Conservation (phyloP, 2,329 filamentous ascomycete genomes). For the Calonectria hawksworthii region DNA sequence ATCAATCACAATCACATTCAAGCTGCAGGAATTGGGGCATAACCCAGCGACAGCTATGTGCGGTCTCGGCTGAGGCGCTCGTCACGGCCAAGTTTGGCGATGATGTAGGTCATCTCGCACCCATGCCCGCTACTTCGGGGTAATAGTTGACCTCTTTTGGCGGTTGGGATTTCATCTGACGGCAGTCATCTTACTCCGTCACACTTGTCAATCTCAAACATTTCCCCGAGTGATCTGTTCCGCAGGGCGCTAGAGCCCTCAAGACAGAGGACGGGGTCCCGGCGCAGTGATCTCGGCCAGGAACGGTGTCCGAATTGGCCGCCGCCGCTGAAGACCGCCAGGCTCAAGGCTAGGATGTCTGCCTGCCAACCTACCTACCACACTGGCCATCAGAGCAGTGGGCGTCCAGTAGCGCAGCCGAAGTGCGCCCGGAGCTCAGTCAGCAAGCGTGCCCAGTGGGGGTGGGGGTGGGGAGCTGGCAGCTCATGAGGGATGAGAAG, state of each 20-base stretch:
- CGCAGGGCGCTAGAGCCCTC: slow-evolving; percentile 19
- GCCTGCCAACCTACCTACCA: neutral
- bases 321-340: slow-evolving; percentile 7
- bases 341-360: neutral
- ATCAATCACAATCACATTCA: slow-evolving; percentile 18
- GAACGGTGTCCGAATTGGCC: slow-evolving; percentile 14
- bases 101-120: slow-evolving; percentile 5
- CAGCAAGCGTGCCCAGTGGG: neutral
- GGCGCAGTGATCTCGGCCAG: slow-evolving; percentile 1
- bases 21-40: neutral
- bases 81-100: neutral
- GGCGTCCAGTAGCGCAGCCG: slow-evolving; percentile 17
- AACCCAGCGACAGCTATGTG: neutral
- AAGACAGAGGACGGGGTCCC: slow-evolving; percentile 13
- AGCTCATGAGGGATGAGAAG: slow-evolving; percentile 13
- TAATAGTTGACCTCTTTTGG: slow-evolving; percentile 1
- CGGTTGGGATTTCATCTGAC: slow-evolving; percentile 9
- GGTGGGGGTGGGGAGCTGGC: slow-evolving; percentile 15
- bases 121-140: slow-evolving; percentile 5
- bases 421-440: slow-evolving; percentile 13
- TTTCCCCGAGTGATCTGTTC: slow-evolving; percentile 29
- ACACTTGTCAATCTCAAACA: slow-evolving; percentile 29
- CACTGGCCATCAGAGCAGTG: neutral
- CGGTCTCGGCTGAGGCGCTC: slow-evolving; percentile 3
- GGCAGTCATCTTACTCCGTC: slow-evolving; percentile 16